These are phyloP conservation scores for Henckelia pumila DNA, from an alignment of 257 asterid species.

Conservation along the genomic window DNA sequence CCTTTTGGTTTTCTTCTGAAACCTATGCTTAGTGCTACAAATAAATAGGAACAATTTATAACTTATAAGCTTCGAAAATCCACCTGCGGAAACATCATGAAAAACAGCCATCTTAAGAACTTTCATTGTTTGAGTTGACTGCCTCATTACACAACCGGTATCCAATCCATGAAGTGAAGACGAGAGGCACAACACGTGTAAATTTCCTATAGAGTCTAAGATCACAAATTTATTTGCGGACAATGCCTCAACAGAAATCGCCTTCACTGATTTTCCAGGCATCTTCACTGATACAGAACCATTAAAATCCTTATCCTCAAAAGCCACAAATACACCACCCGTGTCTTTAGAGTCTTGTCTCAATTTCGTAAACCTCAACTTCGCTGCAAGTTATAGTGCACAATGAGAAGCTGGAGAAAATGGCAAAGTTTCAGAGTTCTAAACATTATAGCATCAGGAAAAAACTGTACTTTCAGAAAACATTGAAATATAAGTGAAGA, in stretches of 20 bases:
- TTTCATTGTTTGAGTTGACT: slow-evolving; percentile 51
- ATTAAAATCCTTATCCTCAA: slow-evolving; percentile 42
- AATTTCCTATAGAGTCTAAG: slow-evolving; percentile 69
- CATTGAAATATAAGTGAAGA: background rate
- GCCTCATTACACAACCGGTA: slow-evolving; percentile 41
- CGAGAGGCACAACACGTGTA: slow-evolving; percentile 52
- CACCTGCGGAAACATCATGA: slow-evolving; percentile 54
- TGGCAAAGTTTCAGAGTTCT: slow-evolving; percentile 34
- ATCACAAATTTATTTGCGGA: slow-evolving; percentile 53
- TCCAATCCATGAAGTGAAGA: slow-evolving; percentile 47
- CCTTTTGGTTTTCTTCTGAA: background rate
- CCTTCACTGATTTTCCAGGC: slow-evolving; percentile 50
- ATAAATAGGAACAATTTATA: background rate
- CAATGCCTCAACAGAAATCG: slow-evolving; percentile 58
- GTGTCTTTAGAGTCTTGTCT: slow-evolving; percentile 60
- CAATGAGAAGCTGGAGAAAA: slow-evolving; percentile 60
- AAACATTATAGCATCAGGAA: slow-evolving; percentile 12
- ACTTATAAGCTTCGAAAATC: slow-evolving; percentile 2
- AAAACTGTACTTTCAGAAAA: background rate
- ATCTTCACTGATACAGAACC: slow-evolving; percentile 30
- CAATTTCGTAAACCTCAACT: slow-evolving; percentile 60
- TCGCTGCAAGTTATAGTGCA: slow-evolving; percentile 73
- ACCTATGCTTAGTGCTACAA: background rate
- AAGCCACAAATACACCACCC: slow-evolving; percentile 55
- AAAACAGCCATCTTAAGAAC: slow-evolving; percentile 57